Percentiles rank a stretch among this genome's conserved stretches.
These are phyloP conservation scores for Colletotrichum plurivorum DNA, from an alignment of 2,329 filamentous ascomycete genomes.

Conservation along the genomic window DNA sequence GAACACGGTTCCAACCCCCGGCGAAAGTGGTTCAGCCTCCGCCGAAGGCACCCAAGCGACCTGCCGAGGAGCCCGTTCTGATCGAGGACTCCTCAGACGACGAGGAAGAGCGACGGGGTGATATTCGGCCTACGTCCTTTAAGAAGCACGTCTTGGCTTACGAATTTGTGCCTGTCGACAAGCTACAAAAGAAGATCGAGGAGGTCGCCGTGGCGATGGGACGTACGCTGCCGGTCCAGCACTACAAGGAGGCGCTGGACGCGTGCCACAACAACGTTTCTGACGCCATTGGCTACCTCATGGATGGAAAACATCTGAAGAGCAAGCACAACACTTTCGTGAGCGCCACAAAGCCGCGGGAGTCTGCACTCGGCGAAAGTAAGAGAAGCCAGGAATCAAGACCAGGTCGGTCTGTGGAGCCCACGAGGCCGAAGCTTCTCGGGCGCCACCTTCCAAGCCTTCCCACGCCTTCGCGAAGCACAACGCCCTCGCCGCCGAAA, in stretches of 20 bases:
- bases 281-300: conserved; percentile 52
- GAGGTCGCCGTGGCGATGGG: conserved; percentile 55
- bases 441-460: conserved; percentile 39
- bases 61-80: conserved; percentile 59
- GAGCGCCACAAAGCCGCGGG: conserved; percentile 42
- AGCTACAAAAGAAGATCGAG: conserved; percentile 52
- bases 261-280: conserved; percentile 52
- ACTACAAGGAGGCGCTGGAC: conserved; percentile 51
- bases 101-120: conserved; percentile 70
- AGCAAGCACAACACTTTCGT: conserved; percentile 34
- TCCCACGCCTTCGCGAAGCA: conserved; percentile 39
- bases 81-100: conserved; percentile 63
- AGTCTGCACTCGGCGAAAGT: conserved; percentile 32
- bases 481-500: conserved; percentile 48
- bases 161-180: conserved; percentile 64
- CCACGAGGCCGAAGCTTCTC: conserved; percentile 33
- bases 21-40: conserved; percentile 58
- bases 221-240: conserved; percentile 47
- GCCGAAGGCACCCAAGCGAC: conserved; percentile 50
- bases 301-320: conserved; percentile 41
- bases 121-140: conserved; percentile 74
- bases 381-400: conserved; percentile 23
- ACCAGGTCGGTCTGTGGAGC: conserved; percentile 36
- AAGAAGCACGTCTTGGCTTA: conserved; percentile 56
- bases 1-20: conserved; percentile 77